phyloP scores from a whole-genome alignment of 2,329 filamentous ascomycete species.

The Colletotrichum somersetense region DNA sequence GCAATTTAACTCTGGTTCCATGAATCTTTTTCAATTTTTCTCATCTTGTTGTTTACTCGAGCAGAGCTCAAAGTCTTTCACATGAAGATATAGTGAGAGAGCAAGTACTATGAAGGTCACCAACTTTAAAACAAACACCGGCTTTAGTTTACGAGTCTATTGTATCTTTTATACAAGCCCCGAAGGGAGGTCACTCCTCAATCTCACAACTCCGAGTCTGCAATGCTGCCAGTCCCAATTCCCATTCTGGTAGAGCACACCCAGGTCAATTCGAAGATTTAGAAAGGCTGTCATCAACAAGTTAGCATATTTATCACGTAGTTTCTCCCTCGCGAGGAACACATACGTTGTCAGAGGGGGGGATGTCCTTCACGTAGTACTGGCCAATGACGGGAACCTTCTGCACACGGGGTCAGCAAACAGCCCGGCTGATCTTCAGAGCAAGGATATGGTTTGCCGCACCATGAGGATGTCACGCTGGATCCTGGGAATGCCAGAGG shows the following conservation, averaged over 20 bases:
- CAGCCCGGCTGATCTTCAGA: conserved; percentile 44
- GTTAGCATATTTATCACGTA: neutral
- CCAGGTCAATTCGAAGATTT: conserved; percentile 44
- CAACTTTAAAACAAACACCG: neutral
- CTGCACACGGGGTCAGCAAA: conserved; percentile 49
- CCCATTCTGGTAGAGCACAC: conserved; percentile 7
- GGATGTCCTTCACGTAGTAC: conserved; percentile 66
- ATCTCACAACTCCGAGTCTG: conserved; percentile 23
- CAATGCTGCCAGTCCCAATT: conserved; percentile 17
- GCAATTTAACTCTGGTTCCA: neutral
- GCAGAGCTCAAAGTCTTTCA: too few relatives aligned
- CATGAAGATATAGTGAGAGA: too few relatives aligned
- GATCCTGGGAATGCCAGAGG: conserved; percentile 72
- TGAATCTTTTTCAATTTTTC: neutral
- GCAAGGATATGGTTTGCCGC: conserved; percentile 43
- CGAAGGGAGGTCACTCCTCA: conserved; percentile 15
- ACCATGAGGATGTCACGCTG: conserved; percentile 71
- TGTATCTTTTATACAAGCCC: conserved; percentile 40
- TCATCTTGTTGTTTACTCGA: neutral
- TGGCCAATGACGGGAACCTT: conserved; percentile 67
- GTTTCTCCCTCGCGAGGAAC: too few relatives aligned
- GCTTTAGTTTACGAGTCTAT: conserved; percentile 38
- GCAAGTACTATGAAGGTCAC: neutral
- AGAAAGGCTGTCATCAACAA: conserved; percentile 53
- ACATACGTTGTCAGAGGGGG: conserved; percentile 74